These are phyloP conservation scores for Diversispora eburnea DNA, from an alignment of 192 early-diverging fungal genomes.

Conservation along the genomic window DNA sequence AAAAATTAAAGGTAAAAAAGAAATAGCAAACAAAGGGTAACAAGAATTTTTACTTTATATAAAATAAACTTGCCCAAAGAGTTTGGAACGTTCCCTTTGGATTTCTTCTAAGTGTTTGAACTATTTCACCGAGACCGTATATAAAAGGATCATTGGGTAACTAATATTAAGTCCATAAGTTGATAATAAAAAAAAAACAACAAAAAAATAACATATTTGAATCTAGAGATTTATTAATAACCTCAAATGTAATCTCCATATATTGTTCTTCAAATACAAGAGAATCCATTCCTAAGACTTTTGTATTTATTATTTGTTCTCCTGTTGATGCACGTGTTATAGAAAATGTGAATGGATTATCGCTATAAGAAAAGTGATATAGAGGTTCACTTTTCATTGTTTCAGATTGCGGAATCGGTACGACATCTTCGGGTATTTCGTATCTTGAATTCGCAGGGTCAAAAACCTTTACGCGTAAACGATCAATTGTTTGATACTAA, in stretches of 20 bases:
- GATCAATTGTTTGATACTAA: slow-evolving; percentile 1
- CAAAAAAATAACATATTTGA: background rate
- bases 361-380: slow-evolving; percentile 12
- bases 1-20: background rate
- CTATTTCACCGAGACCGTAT: slow-evolving; percentile 65
- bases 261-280: slow-evolving; percentile 64
- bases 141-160: slow-evolving; percentile 50
- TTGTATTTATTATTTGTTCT: slow-evolving; percentile 44
- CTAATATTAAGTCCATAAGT: background rate
- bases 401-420: background rate
- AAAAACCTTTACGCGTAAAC: slow-evolving; percentile 8
- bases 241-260: slow-evolving; percentile 54
- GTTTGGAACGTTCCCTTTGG: slow-evolving; percentile 16
- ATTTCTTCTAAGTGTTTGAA: slow-evolving; percentile 40
- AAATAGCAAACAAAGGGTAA: background rate
- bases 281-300: slow-evolving; percentile 28
- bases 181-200: background rate
- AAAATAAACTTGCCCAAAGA: background rate
- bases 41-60: background rate
- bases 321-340: slow-evolving; percentile 36
- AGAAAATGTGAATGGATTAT: slow-evolving; percentile 44
- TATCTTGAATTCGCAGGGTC: background rate
- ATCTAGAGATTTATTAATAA: slow-evolving; percentile 13
- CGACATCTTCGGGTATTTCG: slow-evolving; percentile 8
- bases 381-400: background rate